A percentile compares a stretch with the other conserved stretches of the same genome.
These are phyloP conservation scores for Cucumis cinereus DNA, from an alignment of 306 rosid genomes.

Conservation along the genomic window DNA sequence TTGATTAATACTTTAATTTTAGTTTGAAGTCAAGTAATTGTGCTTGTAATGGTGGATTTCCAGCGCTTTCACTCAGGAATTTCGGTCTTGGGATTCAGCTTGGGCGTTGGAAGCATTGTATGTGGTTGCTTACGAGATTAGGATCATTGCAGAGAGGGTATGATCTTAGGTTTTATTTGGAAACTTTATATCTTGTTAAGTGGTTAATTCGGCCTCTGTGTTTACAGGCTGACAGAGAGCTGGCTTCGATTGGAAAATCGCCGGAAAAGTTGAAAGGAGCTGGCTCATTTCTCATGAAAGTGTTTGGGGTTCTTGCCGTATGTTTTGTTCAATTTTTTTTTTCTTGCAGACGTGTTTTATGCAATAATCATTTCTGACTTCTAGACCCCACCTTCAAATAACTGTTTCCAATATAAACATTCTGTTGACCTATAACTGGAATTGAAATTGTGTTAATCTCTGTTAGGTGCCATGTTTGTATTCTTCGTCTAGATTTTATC, in stretches of 20 bases:
- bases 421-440: too few relatives aligned
- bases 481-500: background rate
- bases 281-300: slow-evolving; percentile 95
- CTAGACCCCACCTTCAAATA: background rate
- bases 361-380: background rate
- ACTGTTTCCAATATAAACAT: too few relatives aligned
- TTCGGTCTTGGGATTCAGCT: slow-evolving; percentile 89
- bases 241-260: slow-evolving; percentile 64
- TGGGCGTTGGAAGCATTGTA: slow-evolving; percentile 88
- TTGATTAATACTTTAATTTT: background rate
- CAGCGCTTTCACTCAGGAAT: slow-evolving; percentile 95
- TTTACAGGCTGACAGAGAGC: slow-evolving; percentile 64
- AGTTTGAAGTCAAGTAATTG: background rate
- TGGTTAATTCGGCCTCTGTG: background rate
- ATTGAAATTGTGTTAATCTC: too few relatives aligned
- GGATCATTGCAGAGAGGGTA: slow-evolving; percentile 94
- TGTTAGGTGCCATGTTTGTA: too few relatives aligned
- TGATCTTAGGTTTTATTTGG: background rate
- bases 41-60: slow-evolving; percentile 12
- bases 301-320: slow-evolving; percentile 91
- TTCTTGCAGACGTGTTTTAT: background rate
- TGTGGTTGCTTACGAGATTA: slow-evolving; percentile 63
- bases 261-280: slow-evolving; percentile 94
- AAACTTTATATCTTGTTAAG: background rate
- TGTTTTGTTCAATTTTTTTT: slow-evolving; percentile 20